Percentiles rank a stretch among this genome's conserved stretches.
Evolutionary conservation across 2,329 filamentous ascomycete species (phyloP).

Genomic region (Diaporthe helianthi): DNA sequence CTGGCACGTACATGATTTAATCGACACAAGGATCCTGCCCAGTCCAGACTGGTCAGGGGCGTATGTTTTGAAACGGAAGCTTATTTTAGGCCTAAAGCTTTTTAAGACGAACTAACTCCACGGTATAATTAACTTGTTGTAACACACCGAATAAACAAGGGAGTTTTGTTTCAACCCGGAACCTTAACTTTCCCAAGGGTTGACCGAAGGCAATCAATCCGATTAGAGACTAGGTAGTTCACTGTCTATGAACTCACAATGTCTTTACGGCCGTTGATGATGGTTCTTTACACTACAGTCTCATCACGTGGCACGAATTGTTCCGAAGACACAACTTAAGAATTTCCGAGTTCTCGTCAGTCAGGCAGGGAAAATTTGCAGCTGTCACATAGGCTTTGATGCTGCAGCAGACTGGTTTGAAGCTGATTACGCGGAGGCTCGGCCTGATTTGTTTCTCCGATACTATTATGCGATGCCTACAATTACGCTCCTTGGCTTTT

Average conservation of each 20-base stretch:
- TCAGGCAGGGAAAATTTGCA: background rate
- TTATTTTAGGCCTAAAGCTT: background rate
- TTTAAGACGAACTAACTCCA: constrained; percentile 3
- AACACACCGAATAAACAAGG: background rate
- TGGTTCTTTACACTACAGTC: background rate
- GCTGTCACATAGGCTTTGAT: background rate
- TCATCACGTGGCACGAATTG: background rate
- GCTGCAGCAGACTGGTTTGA: background rate
- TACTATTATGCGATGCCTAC: no score
- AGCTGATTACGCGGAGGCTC: background rate
- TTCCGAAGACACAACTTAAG: background rate
- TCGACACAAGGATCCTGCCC: background rate
- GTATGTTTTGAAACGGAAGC: constrained; percentile 14
- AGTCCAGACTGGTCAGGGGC: constrained; percentile 1
- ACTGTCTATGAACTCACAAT: background rate
- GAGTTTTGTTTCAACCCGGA: background rate
- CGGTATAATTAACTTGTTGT: background rate
- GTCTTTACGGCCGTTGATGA: background rate
- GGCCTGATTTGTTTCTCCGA: background rate
- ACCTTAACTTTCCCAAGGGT: background rate
- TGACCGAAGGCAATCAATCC: background rate
- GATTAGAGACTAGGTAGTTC: background rate
- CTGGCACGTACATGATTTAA: background rate
- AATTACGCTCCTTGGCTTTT: no score
- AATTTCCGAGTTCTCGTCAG: background rate